Conservation (phyloP, 495 filamentous ascomycete species). For the Lepidopterella palustris region DNA sequence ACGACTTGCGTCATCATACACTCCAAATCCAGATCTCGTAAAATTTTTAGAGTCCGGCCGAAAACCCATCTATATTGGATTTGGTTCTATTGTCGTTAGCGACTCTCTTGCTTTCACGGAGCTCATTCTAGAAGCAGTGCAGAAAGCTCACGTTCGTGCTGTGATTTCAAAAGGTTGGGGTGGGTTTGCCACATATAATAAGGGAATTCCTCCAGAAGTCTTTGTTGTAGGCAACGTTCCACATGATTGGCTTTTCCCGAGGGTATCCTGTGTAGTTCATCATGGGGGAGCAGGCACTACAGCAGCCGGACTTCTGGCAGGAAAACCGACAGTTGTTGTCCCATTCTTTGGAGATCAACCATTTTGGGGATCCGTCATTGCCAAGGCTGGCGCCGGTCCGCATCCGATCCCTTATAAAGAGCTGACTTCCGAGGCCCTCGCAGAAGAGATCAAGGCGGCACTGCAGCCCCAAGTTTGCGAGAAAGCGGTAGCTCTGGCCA, state of each 20-base stretch:
- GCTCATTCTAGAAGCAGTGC: slow-evolving; percentile 83
- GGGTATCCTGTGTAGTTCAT: slow-evolving; percentile 70
- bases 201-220: slow-evolving; percentile 36
- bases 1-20: slow-evolving; percentile 55
- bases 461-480: slow-evolving; percentile 50
- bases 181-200: slow-evolving; percentile 43
- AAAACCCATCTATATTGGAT: slow-evolving; percentile 87
- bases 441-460: slow-evolving; percentile 53
- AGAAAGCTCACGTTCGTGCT: slow-evolving; percentile 85
- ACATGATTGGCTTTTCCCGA: slow-evolving; percentile 77
- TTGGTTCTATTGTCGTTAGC: slow-evolving; percentile 87
- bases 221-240: slow-evolving; percentile 73
- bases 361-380: slow-evolving; percentile 77
- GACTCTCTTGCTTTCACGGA: slow-evolving; percentile 79
- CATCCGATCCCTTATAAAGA: slow-evolving; percentile 62
- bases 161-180: slow-evolving; percentile 80
- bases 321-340: slow-evolving; percentile 66
- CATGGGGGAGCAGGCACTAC: slow-evolving; percentile 81
- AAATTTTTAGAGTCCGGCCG: slow-evolving; percentile 60
- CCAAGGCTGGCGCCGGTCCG: slow-evolving; percentile 64
- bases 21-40: slow-evolving; percentile 54
- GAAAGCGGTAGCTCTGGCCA: slow-evolving; percentile 53
- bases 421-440: slow-evolving; percentile 56
- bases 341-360: slow-evolving; percentile 71
- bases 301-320: slow-evolving; percentile 62